phyloP scores from a whole-genome alignment of 2,329 filamentous ascomycete genomes.

The Ophiocordyceps camponoti-leonardi region DNA sequence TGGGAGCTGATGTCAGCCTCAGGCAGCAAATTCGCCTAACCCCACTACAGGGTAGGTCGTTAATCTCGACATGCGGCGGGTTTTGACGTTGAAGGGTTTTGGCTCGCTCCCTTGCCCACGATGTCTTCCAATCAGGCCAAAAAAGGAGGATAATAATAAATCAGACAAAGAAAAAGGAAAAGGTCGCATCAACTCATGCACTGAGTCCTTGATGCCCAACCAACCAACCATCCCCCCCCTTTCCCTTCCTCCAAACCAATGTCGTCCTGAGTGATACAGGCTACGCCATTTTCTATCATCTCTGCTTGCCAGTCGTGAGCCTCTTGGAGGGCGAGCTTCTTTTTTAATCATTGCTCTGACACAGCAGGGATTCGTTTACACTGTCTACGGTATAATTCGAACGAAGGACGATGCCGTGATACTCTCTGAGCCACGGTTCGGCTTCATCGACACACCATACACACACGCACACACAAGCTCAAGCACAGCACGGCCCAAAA shows the following conservation, averaged over 20 bases:
- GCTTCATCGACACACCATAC: neutral
- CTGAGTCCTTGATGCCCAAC: neutral
- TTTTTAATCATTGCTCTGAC: neutral
- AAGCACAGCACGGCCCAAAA: neutral
- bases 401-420: neutral
- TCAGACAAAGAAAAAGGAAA: neutral
- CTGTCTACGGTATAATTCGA: neutral
- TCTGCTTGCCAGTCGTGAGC: neutral
- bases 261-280: neutral
- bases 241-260: neutral
- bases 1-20: conserved; percentile 9
- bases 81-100: no score
- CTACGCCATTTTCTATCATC: neutral
- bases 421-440: neutral
- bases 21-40: conserved; percentile 16
- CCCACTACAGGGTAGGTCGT: neutral
- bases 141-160: neutral
- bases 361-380: neutral
- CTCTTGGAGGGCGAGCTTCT: neutral
- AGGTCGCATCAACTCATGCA: neutral
- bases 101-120: neutral
- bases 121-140: neutral
- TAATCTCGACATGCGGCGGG: no score
- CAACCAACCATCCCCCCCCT: neutral
- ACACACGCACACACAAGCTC: no score